Base-by-base conservation (phyloP, 495 filamentous ascomycete genomes). In the Xeromyces bisporus region DNA sequence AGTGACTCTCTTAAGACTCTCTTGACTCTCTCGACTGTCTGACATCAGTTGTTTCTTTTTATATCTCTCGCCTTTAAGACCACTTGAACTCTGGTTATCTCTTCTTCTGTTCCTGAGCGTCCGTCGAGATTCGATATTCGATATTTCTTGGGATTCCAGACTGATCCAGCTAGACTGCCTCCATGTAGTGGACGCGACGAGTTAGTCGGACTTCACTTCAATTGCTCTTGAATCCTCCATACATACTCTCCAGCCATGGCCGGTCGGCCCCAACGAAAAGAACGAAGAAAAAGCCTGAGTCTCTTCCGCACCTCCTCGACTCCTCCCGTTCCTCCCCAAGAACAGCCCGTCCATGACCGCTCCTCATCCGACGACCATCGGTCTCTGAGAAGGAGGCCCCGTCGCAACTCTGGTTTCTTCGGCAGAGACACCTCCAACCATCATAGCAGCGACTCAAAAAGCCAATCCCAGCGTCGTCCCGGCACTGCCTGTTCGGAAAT, bases 351-450 rank as follows among this genome's bases (percentile, higher is more conserved):
- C 28, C 55, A 59, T 34, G 44, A 47, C 28, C 51, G 57, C 20
- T 53, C 57, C 15, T 48, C 60, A 6, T 55, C 54, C 2, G 56
- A 62, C 35, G 58, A 58, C 32, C 32, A 31, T 18, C 41, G 50
- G 14, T 40, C 43, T 11, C 35, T 47, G 40, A 50, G 48, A 15
- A 60, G 57, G 41, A 57, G 51, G 44, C 15, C 27, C 31, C 60
- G 56, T 23, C 57, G 56, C 38, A 61, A 64, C 35, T 64, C 60
- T 2, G 50, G 54, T 11, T 64, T 64, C 34, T 62, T 64, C 43
- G 49, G 56, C 26, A 39, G 37, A 33, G 40, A 45, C 26, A 44
- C 46, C 34, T 34, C 41, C 18, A 54, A 47, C 33, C 47, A 37
- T 26, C 12, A 38, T 26, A 36, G 32, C 36, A 10, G 11, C 46